Base-by-base conservation (phyloP, 495 filamentous ascomycete genomes). In the Penicillium longicatenatum region DNA sequence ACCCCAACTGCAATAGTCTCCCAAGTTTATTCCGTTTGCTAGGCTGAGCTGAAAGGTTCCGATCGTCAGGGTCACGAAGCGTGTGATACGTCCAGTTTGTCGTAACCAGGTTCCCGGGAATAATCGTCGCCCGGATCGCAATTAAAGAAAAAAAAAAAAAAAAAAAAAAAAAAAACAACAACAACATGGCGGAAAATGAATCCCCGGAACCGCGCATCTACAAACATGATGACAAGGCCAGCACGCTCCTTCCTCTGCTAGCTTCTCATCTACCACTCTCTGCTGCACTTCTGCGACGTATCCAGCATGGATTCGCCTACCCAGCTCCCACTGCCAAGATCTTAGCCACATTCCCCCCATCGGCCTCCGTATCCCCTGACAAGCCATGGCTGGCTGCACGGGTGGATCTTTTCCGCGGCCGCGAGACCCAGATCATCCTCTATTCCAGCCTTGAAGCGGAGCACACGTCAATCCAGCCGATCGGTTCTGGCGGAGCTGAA, bases 391-490 rank as follows among this genome's bases (percentile, higher is more conserved):
- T 82, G 12, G 81, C 82, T 19, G 84, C 82, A 1, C 82, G 79
- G 57, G 70, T 86, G 16, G 84, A 90, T 66, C 71, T 87, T 24
- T 76, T 76, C 31, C 65, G 76, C 10, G 78, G 74, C 6, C 81
- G 81, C 0, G 82, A 88, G 59, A 89, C 86, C 19, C 80, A 88
- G 60, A 72, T 84, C 14, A 80, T 82, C 77, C 24, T 89, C 4
- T 89, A 83, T 59, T 78, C 72, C 29, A 84, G 82, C 19, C 60
- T 83, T 1, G 86, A 88, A 59, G 64, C 62, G 53, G 57, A 65
- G 42, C 50, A 57, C 59, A 65, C 67, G 52, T 65, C 57, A 59
- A 60, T 55, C 19, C 35, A 49, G 47, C 61, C 54, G 57, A 65
- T 67, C 60, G 50, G 31, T 46, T 16, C 37, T n/a, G n/a, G n/a